A percentile compares a stretch with the other conserved stretches of the same genome.
These are phyloP conservation scores for Penicillium pancosmium DNA, from an alignment of 495 filamentous ascomycete species.

Conservation along the genomic window DNA sequence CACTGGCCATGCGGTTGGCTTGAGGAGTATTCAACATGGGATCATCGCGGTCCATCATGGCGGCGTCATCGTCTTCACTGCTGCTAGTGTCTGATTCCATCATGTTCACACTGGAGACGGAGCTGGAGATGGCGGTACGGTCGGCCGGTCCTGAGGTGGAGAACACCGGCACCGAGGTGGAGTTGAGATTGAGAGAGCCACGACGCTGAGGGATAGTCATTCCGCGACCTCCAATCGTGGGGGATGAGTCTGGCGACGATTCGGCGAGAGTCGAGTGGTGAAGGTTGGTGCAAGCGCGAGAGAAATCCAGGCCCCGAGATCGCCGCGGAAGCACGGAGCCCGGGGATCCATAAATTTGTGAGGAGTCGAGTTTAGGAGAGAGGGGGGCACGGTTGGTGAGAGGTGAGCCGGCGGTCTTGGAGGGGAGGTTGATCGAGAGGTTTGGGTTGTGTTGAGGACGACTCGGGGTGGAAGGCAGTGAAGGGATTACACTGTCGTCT, in stretches of 20 bases:
- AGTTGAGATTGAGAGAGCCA: conserved; percentile 47
- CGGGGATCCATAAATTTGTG: conserved; percentile 80
- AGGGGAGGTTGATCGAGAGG: conserved; percentile 75
- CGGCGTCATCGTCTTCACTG: conserved; percentile 74
- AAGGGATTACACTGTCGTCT: conserved; percentile 73
- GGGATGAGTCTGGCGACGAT: conserved; percentile 92
- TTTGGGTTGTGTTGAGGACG: conserved; percentile 63
- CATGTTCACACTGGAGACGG: conserved; percentile 81
- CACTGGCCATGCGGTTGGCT: conserved; percentile 40
- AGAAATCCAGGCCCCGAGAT: conserved; percentile 87
- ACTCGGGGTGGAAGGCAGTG: conserved; percentile 64
- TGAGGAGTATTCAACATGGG: conserved; percentile 65
- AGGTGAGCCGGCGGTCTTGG: conserved; percentile 55
- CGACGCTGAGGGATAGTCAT: conserved; percentile 75
- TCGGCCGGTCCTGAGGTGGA: conserved; percentile 57
- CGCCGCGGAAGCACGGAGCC: conserved; percentile 83
- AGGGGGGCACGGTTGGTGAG: conserved; percentile 68
- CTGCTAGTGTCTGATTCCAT: conserved; percentile 75
- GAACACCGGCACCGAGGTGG: conserved; percentile 42
- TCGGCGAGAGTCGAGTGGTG: conserved; percentile 94
- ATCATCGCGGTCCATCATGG: conserved; percentile 81
- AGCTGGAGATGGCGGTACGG: conserved; percentile 76
- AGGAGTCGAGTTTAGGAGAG: conserved; percentile 82
- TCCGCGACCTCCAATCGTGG: conserved; percentile 76
- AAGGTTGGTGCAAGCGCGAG: conserved; percentile 89